Conservation (phyloP, 208 protist genomes). For the Lotmaria passim region DNA sequence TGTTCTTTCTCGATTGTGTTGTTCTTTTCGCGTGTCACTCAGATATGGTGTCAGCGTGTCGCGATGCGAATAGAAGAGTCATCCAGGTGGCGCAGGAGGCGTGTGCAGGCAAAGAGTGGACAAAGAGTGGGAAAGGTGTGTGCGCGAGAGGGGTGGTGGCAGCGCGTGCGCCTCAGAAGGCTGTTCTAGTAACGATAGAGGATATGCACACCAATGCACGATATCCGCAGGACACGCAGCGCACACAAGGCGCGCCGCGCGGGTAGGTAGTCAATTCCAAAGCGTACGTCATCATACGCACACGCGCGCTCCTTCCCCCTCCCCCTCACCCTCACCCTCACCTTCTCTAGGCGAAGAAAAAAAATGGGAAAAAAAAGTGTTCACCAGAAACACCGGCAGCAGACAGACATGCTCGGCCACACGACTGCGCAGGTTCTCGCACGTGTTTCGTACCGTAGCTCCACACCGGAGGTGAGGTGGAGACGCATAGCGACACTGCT, state of each 20-base stretch:
- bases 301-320: conserved; percentile 71
- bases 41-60: conserved; percentile 45
- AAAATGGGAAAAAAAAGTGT: no score
- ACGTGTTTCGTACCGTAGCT: conserved; percentile 39
- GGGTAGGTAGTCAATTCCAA: conserved; percentile 25
- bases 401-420: not conserved
- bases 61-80: conserved; percentile 35
- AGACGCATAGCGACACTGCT: conserved; percentile 33
- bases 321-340: conserved; percentile 21
- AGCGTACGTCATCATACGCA: conserved; percentile 43
- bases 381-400: no score
- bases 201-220: conserved; percentile 33
- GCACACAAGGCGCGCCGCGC: conserved; percentile 18
- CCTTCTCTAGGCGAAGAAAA: no score
- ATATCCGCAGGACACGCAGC: conserved; percentile 23
- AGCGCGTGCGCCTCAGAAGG: conserved; percentile 23
- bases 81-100: conserved; percentile 19
- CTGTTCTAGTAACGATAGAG: conserved; percentile 29
- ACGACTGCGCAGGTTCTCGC: conserved; percentile 14
- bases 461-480: conserved; percentile 13
- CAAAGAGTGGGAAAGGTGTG: not conserved
- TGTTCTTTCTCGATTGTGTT: conserved; percentile 70
- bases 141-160: conserved; percentile 1
- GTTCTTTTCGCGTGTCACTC: conserved; percentile 62
- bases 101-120: not conserved